Conservation (phyloP, 805 yeast genomes). For the Sugiyamaella americana region DNA sequence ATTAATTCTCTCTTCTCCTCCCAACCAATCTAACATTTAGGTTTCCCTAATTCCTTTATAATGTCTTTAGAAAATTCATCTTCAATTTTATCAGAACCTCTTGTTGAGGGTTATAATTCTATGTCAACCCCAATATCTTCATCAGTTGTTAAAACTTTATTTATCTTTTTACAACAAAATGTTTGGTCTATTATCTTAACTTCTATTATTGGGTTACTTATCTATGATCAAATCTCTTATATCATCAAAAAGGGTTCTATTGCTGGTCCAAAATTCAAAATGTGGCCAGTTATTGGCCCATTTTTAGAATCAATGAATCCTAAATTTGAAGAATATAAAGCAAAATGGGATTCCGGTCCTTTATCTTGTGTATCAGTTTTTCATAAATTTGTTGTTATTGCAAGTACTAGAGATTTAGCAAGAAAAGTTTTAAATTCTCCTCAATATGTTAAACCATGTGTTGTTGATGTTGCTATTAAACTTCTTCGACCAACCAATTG, state of each 20-base stretch:
- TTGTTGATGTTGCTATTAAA: slow-evolving; percentile 93
- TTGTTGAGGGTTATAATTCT: neutral
- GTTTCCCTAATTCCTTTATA: no score
- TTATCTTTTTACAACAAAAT: slow-evolving; percentile 2
- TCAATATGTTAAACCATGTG: slow-evolving; percentile 89
- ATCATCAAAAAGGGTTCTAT: slow-evolving; percentile 76
- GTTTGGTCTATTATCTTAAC: slow-evolving; percentile 20
- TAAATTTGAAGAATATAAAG: slow-evolving; percentile 85
- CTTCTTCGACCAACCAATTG: slow-evolving; percentile 93
- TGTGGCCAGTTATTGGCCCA: slow-evolving; percentile 96
- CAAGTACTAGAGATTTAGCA: slow-evolving; percentile 79
- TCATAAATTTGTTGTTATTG: slow-evolving; percentile 96
- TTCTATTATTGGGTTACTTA: slow-evolving; percentile 20
- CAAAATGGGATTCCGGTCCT: slow-evolving; percentile 93
- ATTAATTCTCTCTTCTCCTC: no score
- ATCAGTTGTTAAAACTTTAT: neutral
- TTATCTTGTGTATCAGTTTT: slow-evolving; percentile 94
- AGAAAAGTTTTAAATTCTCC: slow-evolving; percentile 84
- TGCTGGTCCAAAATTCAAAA: slow-evolving; percentile 82
- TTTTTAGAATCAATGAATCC: slow-evolving; percentile 92
- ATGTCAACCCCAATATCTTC: neutral
- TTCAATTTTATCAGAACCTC: neutral
- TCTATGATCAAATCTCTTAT: slow-evolving; percentile 51
- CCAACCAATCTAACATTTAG: no score
- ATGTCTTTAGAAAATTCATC: neutral